These are phyloP conservation scores for Mycena chlorophos DNA, from an alignment of 768 basidiomycete species.

Conservation along the genomic window DNA sequence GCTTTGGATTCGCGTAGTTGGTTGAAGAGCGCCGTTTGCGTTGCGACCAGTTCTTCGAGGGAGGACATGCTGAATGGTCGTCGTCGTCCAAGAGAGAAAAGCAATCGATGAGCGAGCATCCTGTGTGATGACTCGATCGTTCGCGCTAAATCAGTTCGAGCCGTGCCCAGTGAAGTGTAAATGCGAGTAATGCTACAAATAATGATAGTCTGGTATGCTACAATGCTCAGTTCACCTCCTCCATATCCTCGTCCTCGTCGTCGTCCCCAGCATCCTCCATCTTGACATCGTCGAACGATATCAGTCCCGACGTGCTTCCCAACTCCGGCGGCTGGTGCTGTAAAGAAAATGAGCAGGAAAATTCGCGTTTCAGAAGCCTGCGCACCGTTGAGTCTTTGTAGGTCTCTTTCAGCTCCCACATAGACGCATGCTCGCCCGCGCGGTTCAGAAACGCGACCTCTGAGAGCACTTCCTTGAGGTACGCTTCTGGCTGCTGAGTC, in stretches of 20 bases:
- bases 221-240: not conserved
- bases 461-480: conserved; percentile 78
- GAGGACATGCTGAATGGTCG: conserved; percentile 33
- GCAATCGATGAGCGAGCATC: conserved; percentile 38
- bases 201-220: not conserved
- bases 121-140: conserved; percentile 12
- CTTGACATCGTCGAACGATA: conserved; percentile 19
- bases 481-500: conserved; percentile 84
- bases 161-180: not conserved
- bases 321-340: not conserved
- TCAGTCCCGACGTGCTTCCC: conserved; percentile 19
- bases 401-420: conserved; percentile 77
- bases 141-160: not conserved
- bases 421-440: conserved; percentile 76
- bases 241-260: conserved; percentile 24
- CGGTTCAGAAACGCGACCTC: conserved; percentile 78
- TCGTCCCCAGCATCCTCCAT: conserved; percentile 34
- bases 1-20: conserved; percentile 59
- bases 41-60: conserved; percentile 54
- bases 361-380: not conserved
- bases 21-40: conserved; percentile 59
- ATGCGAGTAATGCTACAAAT: not conserved
- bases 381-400: conserved; percentile 63
- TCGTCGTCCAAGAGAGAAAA: conserved; percentile 17
- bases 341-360: conserved; percentile 23